Evolutionary conservation across 2,329 filamentous ascomycete genomes (phyloP), one percentile per base, ranked within the genome.

Genomic region (Colletotrichum musicola): DNA sequence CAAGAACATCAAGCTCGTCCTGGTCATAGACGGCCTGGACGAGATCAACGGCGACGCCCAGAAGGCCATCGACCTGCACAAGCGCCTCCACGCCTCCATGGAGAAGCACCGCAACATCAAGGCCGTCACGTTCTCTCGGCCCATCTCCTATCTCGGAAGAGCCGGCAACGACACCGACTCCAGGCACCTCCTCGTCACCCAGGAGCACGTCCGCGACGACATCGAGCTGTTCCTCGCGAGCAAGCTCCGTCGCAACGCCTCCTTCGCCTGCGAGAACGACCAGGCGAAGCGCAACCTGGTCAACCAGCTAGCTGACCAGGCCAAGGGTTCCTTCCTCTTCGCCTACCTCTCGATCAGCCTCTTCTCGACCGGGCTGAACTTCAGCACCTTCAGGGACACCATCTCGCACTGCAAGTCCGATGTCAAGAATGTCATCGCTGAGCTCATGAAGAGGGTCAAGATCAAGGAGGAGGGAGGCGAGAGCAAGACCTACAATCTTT

Each of bases 11-110:
- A 70, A 77, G 3, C 70, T 81, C 2, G 73, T 78, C 2, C 73
- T 82, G 50, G 72, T 82, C 61, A 73, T 79, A 4, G 81, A 82
- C 57, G 80, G 79, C 3, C 76, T 81, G 6, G 79, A 82, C 22
- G 77, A 80, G 63, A 74, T 80, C 13, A 67, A 67, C 0, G 77
- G 75, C 4, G 73, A 72, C 2, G 58, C 71, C 6, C 73, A 71
- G 14, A 72, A 67, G 12, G 76, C 74, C 1, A 35, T 46, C 16
- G 60, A 68, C 3, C 74, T 82, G 38, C 75, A 80, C 71, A 76
- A 76, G 51, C 62, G 72, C 1, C 75, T 82, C 7, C 75, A 77
- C 25, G 68, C 74, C 4, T 73, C 73, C 58, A 70, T 79, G 10
- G 71, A 72, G 12, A 74, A 76, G 40, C 73, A 78, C 1, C 62